These are phyloP conservation scores for Mrakiaceae sp. DNA, from an alignment of 1,284 basidiomycete genomes.

Conservation along the genomic window DNA sequence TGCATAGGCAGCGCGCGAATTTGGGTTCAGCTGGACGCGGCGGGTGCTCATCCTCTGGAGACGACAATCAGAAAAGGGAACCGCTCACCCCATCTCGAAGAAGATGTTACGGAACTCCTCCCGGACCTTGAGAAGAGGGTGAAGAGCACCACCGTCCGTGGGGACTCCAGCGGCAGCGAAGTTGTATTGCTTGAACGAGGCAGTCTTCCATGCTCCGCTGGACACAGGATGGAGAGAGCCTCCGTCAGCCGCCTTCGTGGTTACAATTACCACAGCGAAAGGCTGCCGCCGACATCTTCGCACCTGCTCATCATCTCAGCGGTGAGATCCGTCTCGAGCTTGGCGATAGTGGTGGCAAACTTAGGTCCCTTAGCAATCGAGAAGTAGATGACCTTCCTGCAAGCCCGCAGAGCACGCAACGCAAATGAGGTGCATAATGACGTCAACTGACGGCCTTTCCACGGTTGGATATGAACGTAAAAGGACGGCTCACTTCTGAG, in stretches of 20 bases:
- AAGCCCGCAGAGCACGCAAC: neutral
- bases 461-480: neutral
- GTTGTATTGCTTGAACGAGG: conserved; percentile 96
- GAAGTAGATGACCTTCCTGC: conserved; percentile 91
- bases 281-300: conserved; percentile 43
- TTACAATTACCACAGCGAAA: neutral
- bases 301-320: conserved; percentile 74
- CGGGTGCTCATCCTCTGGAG: neutral
- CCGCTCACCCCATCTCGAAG: conserved; percentile 89
- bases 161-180: conserved; percentile 92
- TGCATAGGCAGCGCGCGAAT: conserved; percentile 29
- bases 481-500: conserved; percentile 30
- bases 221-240: neutral
- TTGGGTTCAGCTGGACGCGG: neutral
- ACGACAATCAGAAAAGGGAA: neutral
- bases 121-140: conserved; percentile 92
- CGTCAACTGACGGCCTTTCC: neutral
- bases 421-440: too few species aligned
- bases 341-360: conserved; percentile 87
- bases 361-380: conserved; percentile 70
- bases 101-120: conserved; percentile 98
- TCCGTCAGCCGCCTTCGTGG: neutral
- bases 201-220: conserved; percentile 82
- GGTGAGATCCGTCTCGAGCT: conserved; percentile 95
- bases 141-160: conserved; percentile 79